Evolutionary conservation across 139 green algal species (phyloP), one percentile per base, ranked within the genome.

Genomic region (Chlamydomonas sphaeroides): DNA sequence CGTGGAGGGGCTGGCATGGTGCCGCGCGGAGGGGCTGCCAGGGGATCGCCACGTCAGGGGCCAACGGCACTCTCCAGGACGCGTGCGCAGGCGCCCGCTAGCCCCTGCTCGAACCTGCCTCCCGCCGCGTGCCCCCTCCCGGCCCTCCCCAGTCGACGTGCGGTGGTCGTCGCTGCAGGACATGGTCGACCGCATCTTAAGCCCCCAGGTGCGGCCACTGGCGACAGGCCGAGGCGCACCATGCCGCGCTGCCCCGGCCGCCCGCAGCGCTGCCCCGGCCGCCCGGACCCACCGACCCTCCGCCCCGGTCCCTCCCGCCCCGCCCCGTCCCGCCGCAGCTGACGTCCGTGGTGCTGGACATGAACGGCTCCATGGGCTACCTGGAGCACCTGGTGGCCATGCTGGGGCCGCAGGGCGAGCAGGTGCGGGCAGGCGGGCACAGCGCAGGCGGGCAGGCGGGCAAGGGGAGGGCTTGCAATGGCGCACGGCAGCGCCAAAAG

Each of bases 331-430:
- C 36, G 25, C n/a, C 42, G 28, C 38, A 86, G 32, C 80, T 90
- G 11, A 65, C 26, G 18, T 84, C 68, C 18, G 62, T 90, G 33
- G 41, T 90, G 7, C 49, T 90, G 28, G 86, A 90, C 78, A 86
- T 90, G 86, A 85, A 87, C 66, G 86, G 86, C 33, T 79, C 75
- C 63, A 73, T 90, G 32, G 86, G 86, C 41, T 90, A 86, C 81
- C 71, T 90, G 65, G 66, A 78, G 17, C 18, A 59, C 0, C 77
- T 90, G 32, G 65, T 83, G 35, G 28, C 48, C 25, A 30, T 84
- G 25, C 45, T 80, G 41, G 74, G 74, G 59, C 59, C 59, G 8
- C 41, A 70, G 74, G 74, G 74, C 17, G 74, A 80, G 39, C 8
- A 79, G 56, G 72, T 79, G 48, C 18, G 69, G 38, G 32, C 3